Conservation (phyloP, 176 grass and related monocot genomes). For the Phyllostachys edulis region DNA sequence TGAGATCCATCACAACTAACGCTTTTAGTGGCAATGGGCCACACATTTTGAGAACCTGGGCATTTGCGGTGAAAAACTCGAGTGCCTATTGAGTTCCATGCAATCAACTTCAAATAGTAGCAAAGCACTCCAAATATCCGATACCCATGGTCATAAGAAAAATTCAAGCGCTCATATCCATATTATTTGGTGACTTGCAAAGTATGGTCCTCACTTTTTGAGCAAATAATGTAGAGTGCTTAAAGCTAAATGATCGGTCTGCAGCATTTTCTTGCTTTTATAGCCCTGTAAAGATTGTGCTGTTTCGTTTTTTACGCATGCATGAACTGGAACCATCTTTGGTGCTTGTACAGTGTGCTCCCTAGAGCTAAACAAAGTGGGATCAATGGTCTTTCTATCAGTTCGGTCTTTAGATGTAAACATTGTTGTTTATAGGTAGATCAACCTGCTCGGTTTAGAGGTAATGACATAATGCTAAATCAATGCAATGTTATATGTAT, state of each 20-base stretch:
- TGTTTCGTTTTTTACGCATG: neutral
- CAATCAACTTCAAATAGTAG: slow-evolving; percentile 5
- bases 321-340: slow-evolving; percentile 1
- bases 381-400: neutral
- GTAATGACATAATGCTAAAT: neutral
- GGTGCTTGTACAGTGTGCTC: neutral
- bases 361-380: neutral
- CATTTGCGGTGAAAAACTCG: slow-evolving; percentile 6
- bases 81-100: neutral
- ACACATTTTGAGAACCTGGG: neutral
- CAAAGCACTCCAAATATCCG: neutral
- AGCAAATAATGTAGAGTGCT: neutral
- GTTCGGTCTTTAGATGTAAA: slow-evolving; percentile 12
- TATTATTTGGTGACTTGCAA: slow-evolving; percentile 2
- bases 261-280: neutral
- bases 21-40: neutral
- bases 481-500: neutral
- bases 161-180: neutral
- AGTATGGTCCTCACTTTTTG: neutral
- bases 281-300: neutral
- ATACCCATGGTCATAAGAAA: neutral
- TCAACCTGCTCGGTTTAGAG: neutral
- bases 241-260: slow-evolving; percentile 9
- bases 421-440: neutral
- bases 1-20: slow-evolving; percentile 4